Evolutionary conservation across 306 rosid genomes (phyloP), one percentile per base, ranked within the genome.

Genomic region (Biancaea sappan): DNA sequence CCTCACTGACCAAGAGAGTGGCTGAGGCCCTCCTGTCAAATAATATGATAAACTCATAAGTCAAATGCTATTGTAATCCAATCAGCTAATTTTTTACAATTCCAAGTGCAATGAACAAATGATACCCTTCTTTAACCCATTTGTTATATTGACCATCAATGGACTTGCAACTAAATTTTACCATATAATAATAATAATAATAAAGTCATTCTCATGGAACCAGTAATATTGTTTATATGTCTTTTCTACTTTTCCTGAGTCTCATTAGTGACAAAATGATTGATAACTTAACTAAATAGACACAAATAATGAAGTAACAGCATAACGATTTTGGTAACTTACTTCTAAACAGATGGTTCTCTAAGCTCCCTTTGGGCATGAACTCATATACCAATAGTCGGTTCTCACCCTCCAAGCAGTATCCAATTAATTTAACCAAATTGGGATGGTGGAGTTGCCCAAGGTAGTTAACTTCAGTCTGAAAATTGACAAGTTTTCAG

Each of bases 341-440:
- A 92, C 98, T 92, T 85, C 96, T 86, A 81, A 92, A 92, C 18
- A 92, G 84, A 90, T 92, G 96, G 81, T 92, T 92, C 81, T 92
- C 97, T 77, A 92, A 82, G 83, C 97, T 92, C 66, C 97, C 97
- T 59, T 87, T 90, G 1, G 96, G 86, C 98, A 92, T 79, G 79
- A 88, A 88, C 87, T 92, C 96, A 47, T 92, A 92, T 48, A 92
- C 98, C 90, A 92, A 86, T 32, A 92, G 80, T 71, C 91, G 87
- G 82, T 87, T 81, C 77, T 92, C 94, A 10, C 94, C 98, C 71
- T 92, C 96, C 57, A 75, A 74, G 77, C 98, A 92, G 84, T 92
- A 88, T 37, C 98, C 98, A 24, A 90, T 85, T 37, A 90, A 79
- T 86, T 90, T 92, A 68, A 92, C 98, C 37, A 92, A 81, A 83